Evolutionary conservation across 176 grass and related monocot genomes (phyloP), one percentile per base, ranked within the genome.

Genomic region (Tillandsia leiboldiana): DNA sequence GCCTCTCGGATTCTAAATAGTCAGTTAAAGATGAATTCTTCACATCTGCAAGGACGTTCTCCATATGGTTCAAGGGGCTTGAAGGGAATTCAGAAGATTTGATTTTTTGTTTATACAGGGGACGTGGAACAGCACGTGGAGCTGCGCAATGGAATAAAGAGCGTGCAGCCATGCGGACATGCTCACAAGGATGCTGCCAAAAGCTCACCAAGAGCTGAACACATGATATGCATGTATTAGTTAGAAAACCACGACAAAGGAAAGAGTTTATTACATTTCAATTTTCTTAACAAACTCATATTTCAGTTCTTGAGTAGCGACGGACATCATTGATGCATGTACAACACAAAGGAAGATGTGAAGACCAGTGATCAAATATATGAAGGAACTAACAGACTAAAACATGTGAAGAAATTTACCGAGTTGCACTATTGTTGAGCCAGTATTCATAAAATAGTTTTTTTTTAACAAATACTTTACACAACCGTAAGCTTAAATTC

Each of bases 101-200:
- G 27, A 56, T 91, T 88, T 80, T 96, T 57, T 81, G 73, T 70
- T 77, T 51, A 67, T 68, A 68, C 18, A 96, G 81, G n/a, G 83
- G 88, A 84, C 68, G 73, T 73, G 92, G 92, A 24, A 91, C 49
- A 80, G 88, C 87, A 78, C 88, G 92, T 22, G 88, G 92, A 74
- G 92, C 88, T 52, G 92, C 77, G 70, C 92, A 96, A 75, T 96
- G 92, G 75, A 96, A 96, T 57, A 96, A 81, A 76, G 92, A 96
- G 22, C 92, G 88, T 82, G 92, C 88, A 80, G 92, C 88, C 92
- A 96, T 96, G 66, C 92, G 85, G 11, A 96, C 88, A 80, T 96
- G 88, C 78, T 89, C 92, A 23, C 81, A 92, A 67, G 83, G 85
- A 79, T 92, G 78, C 81, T 92, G 92, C 92, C 92, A 96, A 80